Evolutionary conservation across 177 flowering plant species (phyloP), one percentile per base, ranked within the genome.

Genomic region (Vitis hybrid): DNA sequence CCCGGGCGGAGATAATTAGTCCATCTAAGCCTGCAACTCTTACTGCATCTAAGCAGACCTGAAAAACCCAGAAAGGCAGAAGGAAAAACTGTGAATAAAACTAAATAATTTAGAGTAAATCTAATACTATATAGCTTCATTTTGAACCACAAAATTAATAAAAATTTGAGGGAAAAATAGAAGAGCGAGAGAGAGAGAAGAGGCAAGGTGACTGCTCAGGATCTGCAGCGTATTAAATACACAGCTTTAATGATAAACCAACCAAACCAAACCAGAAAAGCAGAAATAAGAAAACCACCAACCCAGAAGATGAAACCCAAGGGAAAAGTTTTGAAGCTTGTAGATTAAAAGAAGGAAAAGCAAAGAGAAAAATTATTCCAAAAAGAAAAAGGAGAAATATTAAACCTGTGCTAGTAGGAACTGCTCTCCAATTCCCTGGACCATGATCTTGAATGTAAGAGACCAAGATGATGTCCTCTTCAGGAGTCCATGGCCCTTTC

Each of bases 401-500:
- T 29, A 9, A 76, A 88, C 96, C 96, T n/a, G 96, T 87, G 68
- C 85, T 85, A 48, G 88, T 73, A 55, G 96, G 96, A 79, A 90
- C 88, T 39, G 92, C 80, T 74, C 90, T 90, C 96, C 96, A 89
- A 70, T 90, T 90, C n/a, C 91, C 93, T 50, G 93, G 89, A 18
- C 96, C 96, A 79, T 90, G 87, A 74, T 89, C 85, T 81, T 89
- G 96, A 78, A 90, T 84, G 74, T 87, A 90, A 75, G 96, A 87
- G 26, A 90, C 96, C 67, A 90, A 68, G 70, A 87, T 76, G 72
- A 90, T 90, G 58, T 90, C 95, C 80, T 90, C 95, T 73, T 90
- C 96, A 0, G 96, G 96, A 12, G 92, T 90, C 96, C 96, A 90
- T 58, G 96, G 92, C 45, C 96, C 96, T 83, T 90, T 90, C 85